Evolutionary conservation across 176 grass and related monocot genomes (phyloP), one percentile per base, ranked within the genome.

Genomic region (Saccharum officinarum): DNA sequence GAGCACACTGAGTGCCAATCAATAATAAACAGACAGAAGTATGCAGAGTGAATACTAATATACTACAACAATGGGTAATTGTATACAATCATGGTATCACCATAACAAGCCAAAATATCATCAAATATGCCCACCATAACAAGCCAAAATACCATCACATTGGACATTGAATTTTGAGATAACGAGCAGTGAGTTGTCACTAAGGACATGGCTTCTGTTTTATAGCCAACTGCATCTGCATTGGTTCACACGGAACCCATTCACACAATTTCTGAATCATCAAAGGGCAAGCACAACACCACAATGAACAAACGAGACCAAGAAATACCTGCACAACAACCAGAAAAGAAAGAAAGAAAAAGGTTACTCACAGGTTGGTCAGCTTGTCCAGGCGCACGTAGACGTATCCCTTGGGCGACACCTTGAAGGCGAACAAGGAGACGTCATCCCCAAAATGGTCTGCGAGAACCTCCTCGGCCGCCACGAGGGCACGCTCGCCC

Each of bases 371-470:
- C 93, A 88, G 86, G 80, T 61, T 78, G 36, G 87, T 90, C 38
- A 89, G 89, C 83, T 98, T 98, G 84, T 98, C 96, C 4, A 94
- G 91, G 66, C 96, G 89, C 38, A 95, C 82, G 39, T 98, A 95
- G 54, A 98, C 88, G 67, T 94, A 95, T 65, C 96, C 93, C 89
- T 93, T 93, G 47, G 91, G 93, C 78, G 96, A 94, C 33, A 95
- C 83, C 92, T 94, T 98, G 83, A 98, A 95, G 38, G 91, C 96
- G 77, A 85, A 98, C 89, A 98, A 81, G 49, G 77, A 80, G 39
- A 95, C 39, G 59, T 92, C 96, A 47, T 94, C 93, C 67, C 85
- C 76, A 10, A 95, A 98, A 66, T 87, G 86, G 7, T 83, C 73
- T 1, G 71, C 75, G 33, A 98, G 94, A 9, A 98, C 77, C 84